Evolutionary conservation across 768 basidiomycete species (phyloP).

Genomic region (Kwoniella pini): DNA sequence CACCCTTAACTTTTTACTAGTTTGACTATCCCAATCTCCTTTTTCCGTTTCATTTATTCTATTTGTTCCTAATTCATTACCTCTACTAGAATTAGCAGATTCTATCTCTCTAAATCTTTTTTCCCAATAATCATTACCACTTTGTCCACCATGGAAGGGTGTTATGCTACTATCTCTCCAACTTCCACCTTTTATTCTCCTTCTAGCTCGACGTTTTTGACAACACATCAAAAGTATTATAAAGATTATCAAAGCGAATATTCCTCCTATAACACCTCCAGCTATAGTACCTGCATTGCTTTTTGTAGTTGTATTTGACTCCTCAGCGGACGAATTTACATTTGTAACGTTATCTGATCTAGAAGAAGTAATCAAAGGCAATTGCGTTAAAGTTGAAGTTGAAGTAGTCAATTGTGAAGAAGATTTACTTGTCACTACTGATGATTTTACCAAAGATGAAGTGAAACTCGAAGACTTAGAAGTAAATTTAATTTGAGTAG

Average conservation of each 20-base stretch:
- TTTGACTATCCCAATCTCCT: conserved; percentile 4
- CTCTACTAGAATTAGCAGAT: conserved; percentile 7
- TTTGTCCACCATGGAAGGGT: not conserved
- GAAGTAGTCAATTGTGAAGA: not conserved
- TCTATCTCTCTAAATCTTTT: conserved; percentile 35
- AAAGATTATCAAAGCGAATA: not conserved
- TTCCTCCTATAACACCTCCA: conserved; percentile 16
- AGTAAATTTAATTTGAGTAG: not conserved
- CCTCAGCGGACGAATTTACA: not conserved
- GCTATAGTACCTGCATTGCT: conserved; percentile 10
- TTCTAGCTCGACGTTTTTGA: conserved; percentile 5
- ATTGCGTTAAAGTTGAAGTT: not conserved
- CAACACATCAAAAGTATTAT: conserved; percentile 1
- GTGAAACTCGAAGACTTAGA: not conserved
- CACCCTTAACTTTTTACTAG: conserved; percentile 22
- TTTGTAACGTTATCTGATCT: not conserved
- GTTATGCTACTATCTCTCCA: conserved; percentile 1
- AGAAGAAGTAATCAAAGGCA: not conserved
- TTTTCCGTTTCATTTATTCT: conserved; percentile 2
- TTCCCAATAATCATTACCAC: conserved; percentile 34
- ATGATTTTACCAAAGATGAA: not conserved
- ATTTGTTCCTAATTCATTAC: not conserved
- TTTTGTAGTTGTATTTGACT: not conserved
- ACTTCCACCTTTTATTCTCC: conserved; percentile 6
- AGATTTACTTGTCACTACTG: not conserved